Evolutionary conservation across 2,329 filamentous ascomycete genomes (phyloP).

Genomic region (Diaporthe amygdali): DNA sequence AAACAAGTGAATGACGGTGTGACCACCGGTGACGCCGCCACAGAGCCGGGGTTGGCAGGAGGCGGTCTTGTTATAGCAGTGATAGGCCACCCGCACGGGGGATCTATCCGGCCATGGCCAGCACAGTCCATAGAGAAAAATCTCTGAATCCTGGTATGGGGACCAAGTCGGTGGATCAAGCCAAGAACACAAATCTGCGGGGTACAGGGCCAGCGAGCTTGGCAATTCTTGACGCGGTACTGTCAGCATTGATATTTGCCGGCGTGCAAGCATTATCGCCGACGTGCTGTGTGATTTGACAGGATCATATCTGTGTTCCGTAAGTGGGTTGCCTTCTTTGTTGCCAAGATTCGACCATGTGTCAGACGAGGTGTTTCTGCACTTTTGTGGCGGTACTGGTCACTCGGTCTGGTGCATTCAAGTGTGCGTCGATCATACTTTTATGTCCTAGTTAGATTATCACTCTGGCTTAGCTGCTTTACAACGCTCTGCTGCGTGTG

Average conservation of each 20-base stretch:
- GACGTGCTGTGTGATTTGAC: background rate
- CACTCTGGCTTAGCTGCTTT: background rate
- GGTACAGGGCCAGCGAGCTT: conserved; percentile 11
- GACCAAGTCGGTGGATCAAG: conserved; percentile 8
- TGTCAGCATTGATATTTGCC: background rate
- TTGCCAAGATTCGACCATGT: background rate
- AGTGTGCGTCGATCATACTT: background rate
- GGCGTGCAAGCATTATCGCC: background rate
- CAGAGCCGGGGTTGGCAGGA: background rate
- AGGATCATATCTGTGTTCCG: background rate
- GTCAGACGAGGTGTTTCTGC: background rate
- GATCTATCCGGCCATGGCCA: too few relatives aligned
- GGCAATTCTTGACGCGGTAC: background rate
- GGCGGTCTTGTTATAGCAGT: background rate
- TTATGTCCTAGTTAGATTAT: background rate
- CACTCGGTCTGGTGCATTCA: background rate
- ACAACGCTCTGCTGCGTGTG: background rate
- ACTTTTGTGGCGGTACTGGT: background rate
- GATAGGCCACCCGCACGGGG: background rate
- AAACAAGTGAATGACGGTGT: background rate
- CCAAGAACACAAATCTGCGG: conserved; percentile 12
- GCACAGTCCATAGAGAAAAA: background rate
- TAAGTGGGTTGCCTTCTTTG: background rate
- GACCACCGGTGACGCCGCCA: background rate
- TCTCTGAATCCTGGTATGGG: background rate